A percentile compares a stretch with the other conserved stretches of the same genome.
These are phyloP conservation scores for Sechiopsis laciniata DNA, from an alignment of 306 rosid genomes.

Conservation along the genomic window DNA sequence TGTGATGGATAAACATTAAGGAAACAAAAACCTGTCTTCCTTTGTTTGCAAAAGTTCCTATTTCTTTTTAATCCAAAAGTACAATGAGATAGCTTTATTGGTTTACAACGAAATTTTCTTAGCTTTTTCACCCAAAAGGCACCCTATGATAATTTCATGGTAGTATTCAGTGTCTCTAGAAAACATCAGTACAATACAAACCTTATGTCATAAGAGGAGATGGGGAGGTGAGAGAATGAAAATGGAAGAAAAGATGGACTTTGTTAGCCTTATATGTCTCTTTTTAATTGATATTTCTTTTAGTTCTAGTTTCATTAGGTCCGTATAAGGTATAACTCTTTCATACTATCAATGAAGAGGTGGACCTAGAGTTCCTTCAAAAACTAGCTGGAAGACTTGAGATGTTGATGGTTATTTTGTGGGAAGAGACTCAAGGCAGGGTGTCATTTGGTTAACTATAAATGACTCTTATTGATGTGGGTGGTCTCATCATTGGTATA, in stretches of 20 bases:
- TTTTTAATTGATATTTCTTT: too few relatives aligned
- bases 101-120: background rate
- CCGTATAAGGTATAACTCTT: too few relatives aligned
- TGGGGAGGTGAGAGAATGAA: background rate
- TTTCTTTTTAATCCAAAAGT: slow-evolving; percentile 5
- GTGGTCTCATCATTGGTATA: slow-evolving; percentile 8
- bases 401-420: background rate
- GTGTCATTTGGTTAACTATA: slow-evolving; percentile 13
- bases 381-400: slow-evolving; percentile 3
- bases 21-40: background rate
- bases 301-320: too few relatives aligned
- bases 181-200: background rate
- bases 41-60: background rate
- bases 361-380: background rate
- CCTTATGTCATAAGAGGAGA: background rate
- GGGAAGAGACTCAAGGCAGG: background rate
- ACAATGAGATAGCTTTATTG: background rate
- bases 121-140: background rate
- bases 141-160: background rate
- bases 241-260: background rate
- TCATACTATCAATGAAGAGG: background rate
- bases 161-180: background rate
- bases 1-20: background rate
- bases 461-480: slow-evolving; percentile 4
- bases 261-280: too few relatives aligned